Percentiles rank a stretch among this genome's conserved stretches.
Evolutionary conservation across 495 filamentous ascomycete genomes (phyloP).

Genomic region (Neurospora sublineolata): DNA sequence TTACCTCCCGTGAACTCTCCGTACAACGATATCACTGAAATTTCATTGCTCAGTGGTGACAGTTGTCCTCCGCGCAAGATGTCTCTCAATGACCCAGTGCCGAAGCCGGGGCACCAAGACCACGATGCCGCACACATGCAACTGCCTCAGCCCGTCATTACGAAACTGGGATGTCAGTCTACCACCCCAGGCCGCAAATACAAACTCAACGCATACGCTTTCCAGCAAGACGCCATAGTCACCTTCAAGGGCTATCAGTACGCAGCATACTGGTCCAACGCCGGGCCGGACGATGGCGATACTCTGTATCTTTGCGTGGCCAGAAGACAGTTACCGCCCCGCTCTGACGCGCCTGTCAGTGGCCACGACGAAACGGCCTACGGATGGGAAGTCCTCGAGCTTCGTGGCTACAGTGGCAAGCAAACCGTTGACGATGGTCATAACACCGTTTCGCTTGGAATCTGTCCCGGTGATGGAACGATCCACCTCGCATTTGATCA

Average conservation of each 20-base stretch:
- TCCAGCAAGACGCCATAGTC: constrained; percentile 32
- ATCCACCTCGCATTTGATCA: constrained; percentile 39
- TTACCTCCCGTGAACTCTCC: background rate
- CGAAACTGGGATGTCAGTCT: constrained; percentile 26
- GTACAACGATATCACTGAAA: background rate
- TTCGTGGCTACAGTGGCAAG: constrained; percentile 37
- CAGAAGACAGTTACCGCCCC: constrained; percentile 25
- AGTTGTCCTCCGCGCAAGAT: background rate
- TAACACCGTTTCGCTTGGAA: constrained; percentile 39
- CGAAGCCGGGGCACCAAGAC: background rate
- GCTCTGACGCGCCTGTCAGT: background rate
- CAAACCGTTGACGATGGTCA: constrained; percentile 39
- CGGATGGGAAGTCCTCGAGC: constrained; percentile 30
- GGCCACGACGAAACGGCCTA: background rate
- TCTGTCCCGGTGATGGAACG: constrained; percentile 35
- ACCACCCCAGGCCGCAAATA: constrained; percentile 17
- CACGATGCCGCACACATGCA: constrained; percentile 1
- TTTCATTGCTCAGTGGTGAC: background rate
- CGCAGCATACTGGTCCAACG: constrained; percentile 30
- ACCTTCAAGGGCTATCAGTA: constrained; percentile 35
- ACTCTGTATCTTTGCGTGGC: constrained; percentile 33
- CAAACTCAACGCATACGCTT: constrained; percentile 32
- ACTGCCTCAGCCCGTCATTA: constrained; percentile 16
- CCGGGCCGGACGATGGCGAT: constrained; percentile 14
- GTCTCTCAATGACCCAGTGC: background rate